Conservation (phyloP, 2,329 filamentous ascomycete genomes). For the Colletotrichum magnum region DNA sequence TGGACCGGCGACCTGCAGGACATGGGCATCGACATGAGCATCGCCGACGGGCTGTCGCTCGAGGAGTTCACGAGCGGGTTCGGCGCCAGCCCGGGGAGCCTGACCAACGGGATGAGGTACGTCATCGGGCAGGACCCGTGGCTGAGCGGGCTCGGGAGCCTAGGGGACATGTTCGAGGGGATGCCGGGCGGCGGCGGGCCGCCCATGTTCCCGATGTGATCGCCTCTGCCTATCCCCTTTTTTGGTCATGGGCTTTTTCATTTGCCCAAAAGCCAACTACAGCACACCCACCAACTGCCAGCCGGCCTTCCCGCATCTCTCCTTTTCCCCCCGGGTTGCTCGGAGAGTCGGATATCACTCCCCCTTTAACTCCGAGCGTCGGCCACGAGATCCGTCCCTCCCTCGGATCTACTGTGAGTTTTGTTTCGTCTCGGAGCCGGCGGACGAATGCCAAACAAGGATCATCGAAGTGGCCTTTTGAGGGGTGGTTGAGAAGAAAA, state of each 20-base stretch:
- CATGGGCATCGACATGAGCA: conserved; percentile 35
- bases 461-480: background rate
- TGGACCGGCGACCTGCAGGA: conserved; percentile 30
- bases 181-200: conserved; percentile 47
- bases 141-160: conserved; percentile 53
- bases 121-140: conserved; percentile 56
- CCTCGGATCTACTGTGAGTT: background rate
- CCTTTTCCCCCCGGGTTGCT: background rate
- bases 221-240: background rate
- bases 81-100: conserved; percentile 34
- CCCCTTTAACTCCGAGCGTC: background rate
- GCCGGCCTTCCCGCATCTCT: background rate
- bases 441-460: background rate
- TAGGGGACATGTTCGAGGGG: conserved; percentile 50
- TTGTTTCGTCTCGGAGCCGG: background rate
- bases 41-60: conserved; percentile 36
- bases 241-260: background rate
- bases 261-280: background rate
- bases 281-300: too few species aligned
- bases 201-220: conserved; percentile 53
- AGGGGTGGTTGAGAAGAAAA: background rate
- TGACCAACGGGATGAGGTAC: conserved; percentile 49
- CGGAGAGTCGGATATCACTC: background rate
- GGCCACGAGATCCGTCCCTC: background rate
- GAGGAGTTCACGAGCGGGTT: conserved; percentile 40